A percentile compares a stretch with the other conserved stretches of the same genome.
phyloP scores from a whole-genome alignment of 768 basidiomycete genomes.

The Termitomyces sp. region DNA sequence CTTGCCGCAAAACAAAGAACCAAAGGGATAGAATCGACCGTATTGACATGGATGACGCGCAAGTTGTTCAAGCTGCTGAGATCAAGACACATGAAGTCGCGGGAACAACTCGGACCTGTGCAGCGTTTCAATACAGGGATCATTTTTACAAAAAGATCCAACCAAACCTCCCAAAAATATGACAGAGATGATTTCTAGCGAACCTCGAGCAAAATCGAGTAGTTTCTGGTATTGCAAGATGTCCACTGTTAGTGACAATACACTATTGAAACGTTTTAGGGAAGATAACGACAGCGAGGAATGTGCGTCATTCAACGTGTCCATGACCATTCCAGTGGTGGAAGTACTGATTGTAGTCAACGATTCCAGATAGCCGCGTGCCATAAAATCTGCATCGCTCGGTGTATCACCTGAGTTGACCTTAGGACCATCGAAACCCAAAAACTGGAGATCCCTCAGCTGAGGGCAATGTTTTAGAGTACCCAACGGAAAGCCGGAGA shows the following conservation, averaged over 20 bases:
- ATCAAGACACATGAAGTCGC: not conserved
- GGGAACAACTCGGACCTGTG: not conserved
- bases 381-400: not conserved
- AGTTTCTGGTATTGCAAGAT: not conserved
- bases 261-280: not conserved
- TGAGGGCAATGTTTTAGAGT: conserved; percentile 1
- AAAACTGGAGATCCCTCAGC: conserved; percentile 1
- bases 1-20: not conserved
- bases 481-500: not conserved
- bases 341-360: not conserved
- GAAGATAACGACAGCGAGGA: conserved; percentile 1
- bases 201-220: not conserved
- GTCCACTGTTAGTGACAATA: not conserved
- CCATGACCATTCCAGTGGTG: not conserved
- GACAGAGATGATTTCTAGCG: not conserved
- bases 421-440: not conserved
- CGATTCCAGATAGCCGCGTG: not conserved
- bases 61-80: not conserved
- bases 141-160: not conserved
- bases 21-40: not conserved
- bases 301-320: not conserved
- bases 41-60: not conserved
- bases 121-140: not conserved
- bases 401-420: not conserved
- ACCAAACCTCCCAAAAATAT: not conserved